Evolutionary conservation across 2,329 filamentous ascomycete species (phyloP).

Genomic region (Penicillium sumatraense): DNA sequence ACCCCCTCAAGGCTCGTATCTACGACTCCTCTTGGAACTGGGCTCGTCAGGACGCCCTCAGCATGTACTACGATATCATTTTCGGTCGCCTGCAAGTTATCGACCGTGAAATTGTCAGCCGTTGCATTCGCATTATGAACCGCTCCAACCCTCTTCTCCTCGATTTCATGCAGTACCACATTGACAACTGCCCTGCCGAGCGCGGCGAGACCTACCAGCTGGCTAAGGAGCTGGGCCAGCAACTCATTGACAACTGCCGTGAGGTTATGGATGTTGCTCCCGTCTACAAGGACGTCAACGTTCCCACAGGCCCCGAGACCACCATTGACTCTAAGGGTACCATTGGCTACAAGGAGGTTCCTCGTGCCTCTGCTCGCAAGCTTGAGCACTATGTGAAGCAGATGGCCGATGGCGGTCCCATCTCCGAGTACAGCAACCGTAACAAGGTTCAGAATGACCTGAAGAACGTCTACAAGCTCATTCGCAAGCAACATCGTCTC

Average conservation of each 20-base stretch:
- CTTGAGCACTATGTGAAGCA: conserved; percentile 97
- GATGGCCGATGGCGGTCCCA: conserved; percentile 98
- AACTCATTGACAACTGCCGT: conserved; percentile 96
- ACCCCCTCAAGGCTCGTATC: conserved; percentile 86
- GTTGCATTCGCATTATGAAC: conserved; percentile 99
- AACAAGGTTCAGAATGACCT: conserved; percentile 98
- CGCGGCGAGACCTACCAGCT: conserved; percentile 96
- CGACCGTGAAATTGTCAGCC: conserved; percentile 96
- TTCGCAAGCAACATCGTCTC: conserved; percentile 96
- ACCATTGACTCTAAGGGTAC: conserved; percentile 92
- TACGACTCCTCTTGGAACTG: conserved; percentile 99
- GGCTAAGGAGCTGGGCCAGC: conserved; percentile 90
- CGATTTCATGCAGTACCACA: conserved; percentile 99
- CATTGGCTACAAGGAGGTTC: conserved; percentile 86
- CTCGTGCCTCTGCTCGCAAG: conserved; percentile 88
- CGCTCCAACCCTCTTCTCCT: conserved; percentile 93
- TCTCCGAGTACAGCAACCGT: conserved; percentile 97
- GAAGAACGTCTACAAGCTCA: conserved; percentile 94
- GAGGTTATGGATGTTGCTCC: conserved; percentile 84
- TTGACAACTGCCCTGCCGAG: conserved; percentile 96
- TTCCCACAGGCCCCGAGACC: conserved; percentile 90
- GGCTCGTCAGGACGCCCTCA: conserved; percentile 95
- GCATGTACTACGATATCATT: conserved; percentile 99
- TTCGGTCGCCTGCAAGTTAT: conserved; percentile 92
- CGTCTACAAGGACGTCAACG: conserved; percentile 92